Evolutionary conservation across 495 filamentous ascomycete species (phyloP).

Genomic region (Penicillium nucicola): DNA sequence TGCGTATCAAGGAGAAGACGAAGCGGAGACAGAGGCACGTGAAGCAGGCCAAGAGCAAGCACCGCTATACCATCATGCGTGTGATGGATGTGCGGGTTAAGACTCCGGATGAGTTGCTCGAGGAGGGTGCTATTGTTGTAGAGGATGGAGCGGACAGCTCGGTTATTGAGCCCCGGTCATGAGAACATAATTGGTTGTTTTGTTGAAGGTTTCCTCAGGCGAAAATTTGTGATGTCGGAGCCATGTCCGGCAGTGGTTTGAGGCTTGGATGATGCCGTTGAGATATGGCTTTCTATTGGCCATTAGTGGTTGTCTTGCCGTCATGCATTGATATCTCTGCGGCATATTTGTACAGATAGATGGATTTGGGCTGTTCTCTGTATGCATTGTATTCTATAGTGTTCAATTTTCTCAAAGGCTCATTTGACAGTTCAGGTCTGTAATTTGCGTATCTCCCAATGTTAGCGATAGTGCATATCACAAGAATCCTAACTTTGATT

Average conservation of each 20-base stretch:
- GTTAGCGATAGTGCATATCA: background rate
- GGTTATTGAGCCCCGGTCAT: constrained; percentile 26
- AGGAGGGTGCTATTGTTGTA: constrained; percentile 40
- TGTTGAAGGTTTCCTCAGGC: constrained; percentile 1
- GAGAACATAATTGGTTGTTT: constrained; percentile 7
- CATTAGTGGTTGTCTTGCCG: constrained; percentile 1
- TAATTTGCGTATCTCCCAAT: background rate
- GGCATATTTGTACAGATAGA: constrained; percentile 42
- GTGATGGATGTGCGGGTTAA: constrained; percentile 77
- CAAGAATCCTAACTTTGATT: background rate
- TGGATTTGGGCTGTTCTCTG: constrained; percentile 27
- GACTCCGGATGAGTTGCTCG: constrained; percentile 53
- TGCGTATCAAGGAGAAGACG: constrained; percentile 87
- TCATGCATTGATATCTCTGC: constrained; percentile 19
- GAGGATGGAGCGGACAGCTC: constrained; percentile 24
- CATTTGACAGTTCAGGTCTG: background rate
- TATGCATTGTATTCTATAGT: constrained; percentile 38
- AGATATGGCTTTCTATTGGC: background rate
- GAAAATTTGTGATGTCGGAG: background rate
- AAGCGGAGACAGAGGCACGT: constrained; percentile 79
- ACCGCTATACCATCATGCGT: constrained; percentile 78
- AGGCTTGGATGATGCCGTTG: background rate
- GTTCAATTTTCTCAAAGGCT: constrained; percentile 11
- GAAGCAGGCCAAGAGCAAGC: constrained; percentile 77
- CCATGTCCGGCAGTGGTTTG: background rate